Conservation (phyloP, 1,284 basidiomycete species). For the Cutaneotrichosporon sp. region DNA sequence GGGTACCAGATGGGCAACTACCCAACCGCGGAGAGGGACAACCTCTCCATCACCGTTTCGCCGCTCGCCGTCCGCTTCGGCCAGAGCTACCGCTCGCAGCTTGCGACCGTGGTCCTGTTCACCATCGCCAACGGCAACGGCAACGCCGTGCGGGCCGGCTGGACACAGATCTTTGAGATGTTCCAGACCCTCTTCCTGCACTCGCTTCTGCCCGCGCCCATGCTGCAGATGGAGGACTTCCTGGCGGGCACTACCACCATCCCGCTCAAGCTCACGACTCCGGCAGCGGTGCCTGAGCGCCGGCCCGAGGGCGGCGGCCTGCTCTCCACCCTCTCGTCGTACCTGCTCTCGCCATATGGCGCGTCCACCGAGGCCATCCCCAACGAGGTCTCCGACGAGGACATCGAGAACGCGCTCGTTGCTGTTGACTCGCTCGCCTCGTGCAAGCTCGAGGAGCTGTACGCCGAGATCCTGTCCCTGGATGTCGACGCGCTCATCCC, state of each 20-base stretch:
- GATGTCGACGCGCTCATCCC: slow-evolving; percentile 76
- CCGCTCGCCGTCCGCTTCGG: slow-evolving; percentile 92
- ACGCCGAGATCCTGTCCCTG: slow-evolving; percentile 84
- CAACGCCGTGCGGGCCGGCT: slow-evolving; percentile 90
- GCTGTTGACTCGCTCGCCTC: slow-evolving; percentile 94
- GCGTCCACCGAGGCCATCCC: slow-evolving; percentile 65
- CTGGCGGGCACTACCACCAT: slow-evolving; percentile 85
- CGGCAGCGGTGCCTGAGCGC: slow-evolving; percentile 63
- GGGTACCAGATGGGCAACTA: slow-evolving; percentile 73
- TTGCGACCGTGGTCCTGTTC: slow-evolving; percentile 96
- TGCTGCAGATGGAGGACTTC: slow-evolving; percentile 98
- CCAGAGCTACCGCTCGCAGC: slow-evolving; percentile 90
- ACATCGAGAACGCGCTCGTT: slow-evolving; percentile 91
- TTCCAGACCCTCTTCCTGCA: slow-evolving; percentile 95
- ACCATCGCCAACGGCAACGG: slow-evolving; percentile 97
- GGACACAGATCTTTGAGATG: slow-evolving; percentile 97
- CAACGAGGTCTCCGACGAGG: slow-evolving; percentile 79
- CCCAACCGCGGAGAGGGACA: slow-evolving; percentile 90
- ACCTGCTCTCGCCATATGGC: slow-evolving; percentile 92
- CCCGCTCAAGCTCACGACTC: slow-evolving; percentile 74
- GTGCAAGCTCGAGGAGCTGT: slow-evolving; percentile 91
- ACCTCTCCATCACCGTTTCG: slow-evolving; percentile 84
- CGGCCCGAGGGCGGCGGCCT: slow-evolving; percentile 87
- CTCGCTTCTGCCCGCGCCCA: slow-evolving; percentile 79
- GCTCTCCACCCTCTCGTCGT: slow-evolving; percentile 91